These are phyloP conservation scores for Phytophthora kernoviae DNA, from an alignment of 352 stramenopile genomes.

Conservation along the genomic window DNA sequence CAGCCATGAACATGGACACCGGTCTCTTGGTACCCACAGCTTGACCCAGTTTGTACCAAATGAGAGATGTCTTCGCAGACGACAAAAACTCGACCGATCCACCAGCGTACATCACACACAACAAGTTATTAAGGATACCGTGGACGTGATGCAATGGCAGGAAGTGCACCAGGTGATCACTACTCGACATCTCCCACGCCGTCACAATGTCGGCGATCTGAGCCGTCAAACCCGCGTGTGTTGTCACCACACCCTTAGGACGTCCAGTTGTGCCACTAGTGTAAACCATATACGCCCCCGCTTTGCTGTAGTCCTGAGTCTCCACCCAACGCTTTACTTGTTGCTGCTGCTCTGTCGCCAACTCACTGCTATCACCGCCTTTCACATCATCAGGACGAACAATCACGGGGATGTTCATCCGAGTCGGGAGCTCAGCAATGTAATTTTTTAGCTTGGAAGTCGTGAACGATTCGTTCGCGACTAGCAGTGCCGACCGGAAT, in stretches of 20 bases:
- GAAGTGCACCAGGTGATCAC: constrained; percentile 90
- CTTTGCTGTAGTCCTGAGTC: constrained; percentile 18
- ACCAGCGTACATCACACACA: constrained; percentile 80
- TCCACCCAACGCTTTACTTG: constrained; percentile 44
- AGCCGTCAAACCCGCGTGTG: constrained; percentile 63
- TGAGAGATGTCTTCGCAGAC: constrained; percentile 52
- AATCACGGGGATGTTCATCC: constrained; percentile 30
- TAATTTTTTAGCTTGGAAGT: constrained; percentile 34
- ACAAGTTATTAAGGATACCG: constrained; percentile 90
- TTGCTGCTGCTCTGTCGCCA: constrained; percentile 20
- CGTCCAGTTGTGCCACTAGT: constrained; percentile 85
- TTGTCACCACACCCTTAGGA: constrained; percentile 88
- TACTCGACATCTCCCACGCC: constrained; percentile 78
- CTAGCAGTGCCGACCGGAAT: constrained; percentile 54
- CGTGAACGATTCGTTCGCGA: constrained; percentile 56
- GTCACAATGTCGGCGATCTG: constrained; percentile 86
- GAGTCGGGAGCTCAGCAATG: constrained; percentile 15
- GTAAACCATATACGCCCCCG: constrained; percentile 72
- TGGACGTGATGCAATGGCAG: constrained; percentile 92
- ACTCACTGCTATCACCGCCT: constrained; percentile 5
- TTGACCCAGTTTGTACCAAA: constrained; percentile 63
- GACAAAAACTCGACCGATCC: constrained; percentile 83
- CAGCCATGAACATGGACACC: constrained; percentile 88
- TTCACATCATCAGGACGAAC: constrained; percentile 28
- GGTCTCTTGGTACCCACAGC: constrained; percentile 24